Conservation (phyloP, 2,329 filamentous ascomycete genomes). For the Xylariaceae sp. region DNA sequence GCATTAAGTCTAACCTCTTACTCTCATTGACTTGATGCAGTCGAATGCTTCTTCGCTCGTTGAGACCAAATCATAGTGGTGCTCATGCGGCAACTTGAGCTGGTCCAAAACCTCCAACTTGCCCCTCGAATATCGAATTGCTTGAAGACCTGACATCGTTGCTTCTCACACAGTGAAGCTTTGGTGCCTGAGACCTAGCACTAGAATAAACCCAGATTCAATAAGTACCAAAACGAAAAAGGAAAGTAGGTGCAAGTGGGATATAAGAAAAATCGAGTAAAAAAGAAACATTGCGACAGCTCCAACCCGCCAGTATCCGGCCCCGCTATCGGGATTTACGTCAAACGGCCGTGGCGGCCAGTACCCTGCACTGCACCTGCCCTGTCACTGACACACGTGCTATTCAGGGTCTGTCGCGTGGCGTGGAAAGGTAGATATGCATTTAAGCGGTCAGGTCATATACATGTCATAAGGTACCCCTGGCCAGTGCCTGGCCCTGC, state of each 20-base stretch:
- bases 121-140: conserved; percentile 71
- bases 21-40: conserved; percentile 75
- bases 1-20: conserved; percentile 47
- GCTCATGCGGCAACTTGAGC: conserved; percentile 74
- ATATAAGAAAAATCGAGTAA: neutral
- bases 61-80: conserved; percentile 69
- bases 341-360: neutral
- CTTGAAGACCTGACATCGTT: conserved; percentile 60
- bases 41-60: conserved; percentile 74
- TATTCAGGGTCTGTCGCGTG: no score
- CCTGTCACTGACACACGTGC: no score
- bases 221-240: no score
- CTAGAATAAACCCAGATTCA: no score
- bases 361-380: no score
- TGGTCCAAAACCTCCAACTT: conserved; percentile 76
- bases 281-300: conserved; percentile 1
- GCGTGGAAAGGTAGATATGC: no score
- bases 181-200: no score
- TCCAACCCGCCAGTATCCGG: conserved; percentile 3
- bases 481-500: no score
- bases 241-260: no score
- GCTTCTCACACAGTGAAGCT: no score
- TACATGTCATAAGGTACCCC: neutral
- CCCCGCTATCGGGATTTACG: conserved; percentile 6
- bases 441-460: no score